phyloP scores from a whole-genome alignment of 257 asterid genomes.

The Nicotiana noctiflora region DNA sequence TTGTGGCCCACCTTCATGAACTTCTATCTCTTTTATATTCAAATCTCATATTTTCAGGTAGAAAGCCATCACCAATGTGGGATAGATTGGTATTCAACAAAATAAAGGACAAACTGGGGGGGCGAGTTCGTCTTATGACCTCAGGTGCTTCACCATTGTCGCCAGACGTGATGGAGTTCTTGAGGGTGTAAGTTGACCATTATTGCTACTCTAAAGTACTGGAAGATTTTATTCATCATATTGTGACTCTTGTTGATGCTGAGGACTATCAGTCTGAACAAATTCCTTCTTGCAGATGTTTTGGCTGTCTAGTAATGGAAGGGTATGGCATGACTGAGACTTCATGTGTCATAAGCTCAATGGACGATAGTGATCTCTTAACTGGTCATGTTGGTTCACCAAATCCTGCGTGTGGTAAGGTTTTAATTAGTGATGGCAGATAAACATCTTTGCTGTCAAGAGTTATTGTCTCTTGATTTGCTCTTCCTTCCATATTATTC shows the following conservation, averaged over 20 bases:
- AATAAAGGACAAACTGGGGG: constrained; percentile 90
- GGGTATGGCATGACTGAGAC: constrained; percentile 99
- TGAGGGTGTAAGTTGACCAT: constrained; percentile 70
- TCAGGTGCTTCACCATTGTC: constrained; percentile 99
- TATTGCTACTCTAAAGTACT: neutral
- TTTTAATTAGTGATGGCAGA: neutral
- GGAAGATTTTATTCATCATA: neutral
- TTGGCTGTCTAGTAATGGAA: constrained; percentile 76
- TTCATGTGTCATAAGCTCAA: constrained; percentile 83
- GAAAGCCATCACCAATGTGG: constrained; percentile 94
- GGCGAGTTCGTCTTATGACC: constrained; percentile 82
- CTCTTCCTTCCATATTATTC: neutral
- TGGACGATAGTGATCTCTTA: constrained; percentile 63
- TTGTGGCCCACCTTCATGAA: neutral
- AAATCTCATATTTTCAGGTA: constrained; percentile 37
- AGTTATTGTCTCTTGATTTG: neutral
- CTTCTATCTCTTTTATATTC: neutral
- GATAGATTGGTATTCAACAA: constrained; percentile 90
- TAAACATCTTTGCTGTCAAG: neutral
- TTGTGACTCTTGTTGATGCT: neutral
- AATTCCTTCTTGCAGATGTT: constrained; percentile 53
- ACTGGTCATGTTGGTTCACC: constrained; percentile 95
- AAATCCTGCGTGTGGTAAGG: constrained; percentile 89
- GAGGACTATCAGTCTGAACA: constrained; percentile 7
- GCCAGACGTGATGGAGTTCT: constrained; percentile 90